A percentile compares a stretch with the other conserved stretches of the same genome.
Conservation (phyloP, 352 stramenopile genomes). For the Elongisporangium senticosum region DNA sequence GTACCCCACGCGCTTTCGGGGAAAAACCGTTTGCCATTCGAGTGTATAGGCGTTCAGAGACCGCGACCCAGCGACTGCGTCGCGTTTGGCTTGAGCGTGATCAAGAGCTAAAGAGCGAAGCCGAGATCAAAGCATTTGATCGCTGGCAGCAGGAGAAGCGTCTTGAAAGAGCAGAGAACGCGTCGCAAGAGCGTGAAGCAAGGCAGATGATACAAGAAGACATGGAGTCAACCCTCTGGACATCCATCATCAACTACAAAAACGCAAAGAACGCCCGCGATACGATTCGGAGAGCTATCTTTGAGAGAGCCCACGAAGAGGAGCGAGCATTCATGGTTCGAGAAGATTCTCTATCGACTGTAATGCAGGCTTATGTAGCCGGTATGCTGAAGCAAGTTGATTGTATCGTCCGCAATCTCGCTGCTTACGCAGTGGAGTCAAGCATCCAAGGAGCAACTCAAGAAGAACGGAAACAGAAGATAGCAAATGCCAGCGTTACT, state of each 20-base stretch:
- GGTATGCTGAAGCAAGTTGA: neutral
- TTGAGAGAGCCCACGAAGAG: neutral
- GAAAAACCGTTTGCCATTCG: slow-evolving; percentile 14
- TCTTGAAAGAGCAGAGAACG: neutral
- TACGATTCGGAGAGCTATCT: neutral
- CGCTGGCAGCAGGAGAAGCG: slow-evolving; percentile 2
- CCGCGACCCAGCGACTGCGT: slow-evolving; percentile 3
- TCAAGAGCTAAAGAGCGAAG: neutral
- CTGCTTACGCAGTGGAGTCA: neutral
- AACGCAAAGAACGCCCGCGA: neutral
- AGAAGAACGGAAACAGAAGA: neutral
- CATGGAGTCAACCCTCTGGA: neutral
- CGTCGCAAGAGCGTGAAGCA: neutral
- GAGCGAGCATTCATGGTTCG: slow-evolving; percentile 3
- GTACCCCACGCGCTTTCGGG: slow-evolving; percentile 5
- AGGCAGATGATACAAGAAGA: slow-evolving; percentile 9
- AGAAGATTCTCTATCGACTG: neutral
- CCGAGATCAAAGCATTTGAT: neutral
- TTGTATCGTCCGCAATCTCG: neutral
- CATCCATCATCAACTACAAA: neutral
- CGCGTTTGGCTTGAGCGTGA: slow-evolving; percentile 8
- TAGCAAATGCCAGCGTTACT: neutral
- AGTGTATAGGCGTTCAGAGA: slow-evolving; percentile 20
- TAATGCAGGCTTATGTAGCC: neutral
- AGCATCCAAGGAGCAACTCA: neutral